A percentile compares a stretch with the other conserved stretches of the same genome.
phyloP scores from a whole-genome alignment of 2,329 filamentous ascomycete species.

The Diplocarpon rosae region DNA sequence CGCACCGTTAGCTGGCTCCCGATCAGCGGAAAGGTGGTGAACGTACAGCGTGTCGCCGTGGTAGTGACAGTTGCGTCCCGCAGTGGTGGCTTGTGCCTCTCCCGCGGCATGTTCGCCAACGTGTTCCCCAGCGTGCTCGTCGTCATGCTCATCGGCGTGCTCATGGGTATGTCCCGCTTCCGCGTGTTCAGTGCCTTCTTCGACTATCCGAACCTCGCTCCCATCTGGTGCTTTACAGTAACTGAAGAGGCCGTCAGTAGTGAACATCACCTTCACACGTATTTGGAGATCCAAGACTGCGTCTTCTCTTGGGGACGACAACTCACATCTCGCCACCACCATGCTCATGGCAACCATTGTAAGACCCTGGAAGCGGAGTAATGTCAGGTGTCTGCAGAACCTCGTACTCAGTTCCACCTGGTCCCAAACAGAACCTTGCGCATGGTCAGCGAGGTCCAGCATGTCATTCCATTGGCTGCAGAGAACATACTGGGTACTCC shows the following conservation, averaged over 20 bases:
- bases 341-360: slow-evolving; percentile 55
- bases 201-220: slow-evolving; percentile 46
- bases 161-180: slow-evolving; percentile 13
- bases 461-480: too few species aligned
- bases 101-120: not conserved
- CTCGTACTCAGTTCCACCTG: slow-evolving; percentile 32
- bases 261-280: not conserved
- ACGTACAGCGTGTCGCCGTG: slow-evolving; percentile 65
- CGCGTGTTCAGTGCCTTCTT: slow-evolving; percentile 13
- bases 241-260: slow-evolving; percentile 29
- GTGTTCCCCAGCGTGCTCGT: too few species aligned
- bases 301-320: not conserved
- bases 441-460: too few species aligned
- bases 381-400: slow-evolving; percentile 39
- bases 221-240: slow-evolving; percentile 51
- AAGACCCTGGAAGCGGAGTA: slow-evolving; percentile 46
- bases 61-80: slow-evolving; percentile 53
- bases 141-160: too few species aligned
- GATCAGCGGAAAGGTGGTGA: slow-evolving; percentile 9
- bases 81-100: not conserved
- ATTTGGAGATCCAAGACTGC: too few species aligned
- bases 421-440: slow-evolving; percentile 32
- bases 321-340: slow-evolving; percentile 41
- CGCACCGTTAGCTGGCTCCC: not conserved
- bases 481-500: slow-evolving; percentile 22